Conservation (phyloP, 306 rosid genomes). For the Senna tora region DNA sequence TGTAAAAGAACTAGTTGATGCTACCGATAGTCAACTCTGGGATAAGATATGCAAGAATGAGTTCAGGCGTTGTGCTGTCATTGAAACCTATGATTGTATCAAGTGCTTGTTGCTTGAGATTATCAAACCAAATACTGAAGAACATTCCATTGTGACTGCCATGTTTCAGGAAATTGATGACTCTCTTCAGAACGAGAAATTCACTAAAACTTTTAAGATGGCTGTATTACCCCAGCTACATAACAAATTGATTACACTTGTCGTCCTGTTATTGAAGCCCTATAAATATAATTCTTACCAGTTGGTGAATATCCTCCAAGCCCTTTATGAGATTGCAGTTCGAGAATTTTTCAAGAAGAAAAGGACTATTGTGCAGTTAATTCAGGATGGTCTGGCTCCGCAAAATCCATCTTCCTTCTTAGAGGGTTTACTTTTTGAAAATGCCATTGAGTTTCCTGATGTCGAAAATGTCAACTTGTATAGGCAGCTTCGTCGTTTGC, state of each 20-base stretch:
- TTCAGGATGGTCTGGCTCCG: slow-evolving; percentile 80
- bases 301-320: slow-evolving; percentile 85
- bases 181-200: slow-evolving; percentile 74
- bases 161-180: slow-evolving; percentile 88
- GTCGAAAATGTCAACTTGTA: slow-evolving; percentile 66
- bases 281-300: slow-evolving; percentile 57
- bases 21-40: slow-evolving; percentile 78
- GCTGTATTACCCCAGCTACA: slow-evolving; percentile 83
- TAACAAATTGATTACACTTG: slow-evolving; percentile 72
- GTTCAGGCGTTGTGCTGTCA: slow-evolving; percentile 88
- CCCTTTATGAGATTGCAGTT: slow-evolving; percentile 81
- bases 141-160: slow-evolving; percentile 82
- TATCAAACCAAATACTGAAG: slow-evolving; percentile 67
- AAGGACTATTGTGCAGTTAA: slow-evolving; percentile 63
- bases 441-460: slow-evolving; percentile 71
- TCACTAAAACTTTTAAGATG: slow-evolving; percentile 74
- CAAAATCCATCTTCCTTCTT: slow-evolving; percentile 54
- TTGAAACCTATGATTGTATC: slow-evolving; percentile 82
- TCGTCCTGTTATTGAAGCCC: slow-evolving; percentile 66
- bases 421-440: slow-evolving; percentile 69
- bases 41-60: slow-evolving; percentile 85
- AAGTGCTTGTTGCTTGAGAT: slow-evolving; percentile 74
- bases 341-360: slow-evolving; percentile 82
- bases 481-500: slow-evolving; percentile 81
- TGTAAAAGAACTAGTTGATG: slow-evolving; percentile 84